Conservation (phyloP, 164 flowering plant genomes). For the Vitis labrusca region DNA sequence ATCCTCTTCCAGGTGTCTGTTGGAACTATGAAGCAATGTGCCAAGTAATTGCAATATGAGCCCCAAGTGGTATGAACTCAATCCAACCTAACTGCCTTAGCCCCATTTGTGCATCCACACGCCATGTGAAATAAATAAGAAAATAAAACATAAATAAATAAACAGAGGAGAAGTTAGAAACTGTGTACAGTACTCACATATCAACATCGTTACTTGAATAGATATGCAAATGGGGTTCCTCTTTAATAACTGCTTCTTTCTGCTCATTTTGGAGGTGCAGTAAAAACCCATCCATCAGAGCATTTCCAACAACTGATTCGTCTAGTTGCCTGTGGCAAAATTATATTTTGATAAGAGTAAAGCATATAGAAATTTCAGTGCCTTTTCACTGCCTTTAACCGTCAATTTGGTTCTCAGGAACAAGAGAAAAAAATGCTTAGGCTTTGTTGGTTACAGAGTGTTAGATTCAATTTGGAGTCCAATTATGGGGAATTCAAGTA, state of each 20-base stretch:
- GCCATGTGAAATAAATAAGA: not conserved
- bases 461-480: no score
- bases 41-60: no score
- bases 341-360: not conserved
- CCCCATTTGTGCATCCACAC: no score
- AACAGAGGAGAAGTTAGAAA: not conserved
- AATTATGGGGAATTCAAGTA: no score
- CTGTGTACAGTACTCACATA: constrained; percentile 49
- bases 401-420: no score
- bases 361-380: not conserved
- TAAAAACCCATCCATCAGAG: constrained; percentile 83
- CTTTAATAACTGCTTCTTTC: constrained; percentile 55
- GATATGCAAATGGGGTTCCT: constrained; percentile 67
- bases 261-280: constrained; percentile 71
- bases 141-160: not conserved
- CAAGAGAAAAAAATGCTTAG: no score
- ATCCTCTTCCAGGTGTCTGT: no score
- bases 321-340: constrained; percentile 45
- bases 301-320: constrained; percentile 49
- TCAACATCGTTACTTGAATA: constrained; percentile 83
- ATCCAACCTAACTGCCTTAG: no score
- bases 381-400: no score
- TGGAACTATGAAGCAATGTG: no score
- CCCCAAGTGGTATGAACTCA: no score
- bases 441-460: no score